Evolutionary conservation across 257 asterid genomes (phyloP).

Genomic region (Ligustrum vulgare): DNA sequence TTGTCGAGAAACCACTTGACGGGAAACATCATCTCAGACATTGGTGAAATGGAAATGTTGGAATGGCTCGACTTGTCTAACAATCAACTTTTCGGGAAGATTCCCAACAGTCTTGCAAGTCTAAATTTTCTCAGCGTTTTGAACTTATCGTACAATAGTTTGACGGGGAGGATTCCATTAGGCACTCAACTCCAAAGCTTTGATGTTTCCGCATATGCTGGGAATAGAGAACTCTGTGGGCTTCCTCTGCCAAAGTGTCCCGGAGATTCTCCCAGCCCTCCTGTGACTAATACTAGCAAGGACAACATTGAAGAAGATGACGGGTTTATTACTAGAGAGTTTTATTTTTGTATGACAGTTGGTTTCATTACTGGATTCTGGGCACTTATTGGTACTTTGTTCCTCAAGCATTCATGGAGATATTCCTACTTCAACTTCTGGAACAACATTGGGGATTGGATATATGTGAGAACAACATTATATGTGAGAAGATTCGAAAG

Average conservation of each 20-base stretch:
- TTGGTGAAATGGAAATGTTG: slow-evolving; percentile 23
- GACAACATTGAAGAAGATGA: neutral
- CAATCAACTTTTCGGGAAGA: slow-evolving; percentile 11
- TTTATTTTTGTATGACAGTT: slow-evolving; percentile 12
- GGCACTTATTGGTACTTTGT: slow-evolving; percentile 28
- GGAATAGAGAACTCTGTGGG: slow-evolving; percentile 36
- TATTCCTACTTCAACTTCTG: slow-evolving; percentile 16
- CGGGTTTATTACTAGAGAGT: slow-evolving; percentile 9
- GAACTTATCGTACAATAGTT: neutral
- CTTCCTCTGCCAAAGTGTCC: slow-evolving; percentile 33
- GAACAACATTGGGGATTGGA: slow-evolving; percentile 18
- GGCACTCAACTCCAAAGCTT: slow-evolving; percentile 3
- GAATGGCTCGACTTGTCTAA: slow-evolving; percentile 25
- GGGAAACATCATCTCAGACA: slow-evolving; percentile 27
- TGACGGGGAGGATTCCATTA: neutral
- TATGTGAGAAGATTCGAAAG: slow-evolving; percentile 9
- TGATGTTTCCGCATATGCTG: neutral
- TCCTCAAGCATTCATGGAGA: slow-evolving; percentile 30
- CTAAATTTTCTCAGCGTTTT: slow-evolving; percentile 11
- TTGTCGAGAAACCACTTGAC: slow-evolving; percentile 33
- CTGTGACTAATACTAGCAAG: neutral
- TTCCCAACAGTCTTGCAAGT: slow-evolving; percentile 15
- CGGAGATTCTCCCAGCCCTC: neutral
- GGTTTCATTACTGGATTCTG: slow-evolving; percentile 38
- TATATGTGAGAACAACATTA: slow-evolving; percentile 11